Evolutionary conservation across 2,329 filamentous ascomycete species (phyloP), one percentile per base, ranked within the genome.

Genomic region (Pestalotiopsis sp.): DNA sequence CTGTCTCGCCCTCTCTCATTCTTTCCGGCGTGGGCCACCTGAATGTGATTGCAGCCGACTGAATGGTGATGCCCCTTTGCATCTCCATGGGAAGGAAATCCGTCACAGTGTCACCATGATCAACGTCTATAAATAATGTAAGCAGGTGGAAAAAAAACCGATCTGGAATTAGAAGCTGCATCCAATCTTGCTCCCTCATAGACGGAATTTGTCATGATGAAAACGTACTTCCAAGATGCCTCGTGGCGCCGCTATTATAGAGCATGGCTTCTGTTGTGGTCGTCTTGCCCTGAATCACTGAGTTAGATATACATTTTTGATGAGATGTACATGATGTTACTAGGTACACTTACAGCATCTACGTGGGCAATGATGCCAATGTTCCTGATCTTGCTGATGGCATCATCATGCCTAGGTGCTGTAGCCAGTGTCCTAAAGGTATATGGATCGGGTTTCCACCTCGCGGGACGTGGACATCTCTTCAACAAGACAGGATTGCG

Each of bases 231-330:
- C 96, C 96, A 76, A 98, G 90, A 79, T 95, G 87, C 72, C 93
- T 87, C 11, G 95, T 97, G 71, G 95, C 91, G 63, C 96, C 95
- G 78, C 94, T 97, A 77, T 98, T 97, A 78, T 94, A 98, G 76
- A 99, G 92, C 95, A 98, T 98, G 69, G 96, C 94, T 89, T 99
- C 96, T 3, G 96, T 98, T 0, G 96, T 99, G 0, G 96, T 98
- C 1, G 96, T 99, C 85, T 99, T 99, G 9, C 96, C 96, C 87
- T 89, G 66, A 9, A 20, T 13, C 2, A 17, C 14, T 9, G 13
- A n/a, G 23, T 62, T 40, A 62, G 59, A 62, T n/a, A 36, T 36
- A 41, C n/a, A 17, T 4, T 17, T n/a, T 11, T 31, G 38, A 45
- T 27, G 20, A 3, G 31, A 36, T 56, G 56, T 4, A 41, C 20